phyloP scores from a whole-genome alignment of 169 alveolate species.

The Plasmodium billcollinsi region DNA sequence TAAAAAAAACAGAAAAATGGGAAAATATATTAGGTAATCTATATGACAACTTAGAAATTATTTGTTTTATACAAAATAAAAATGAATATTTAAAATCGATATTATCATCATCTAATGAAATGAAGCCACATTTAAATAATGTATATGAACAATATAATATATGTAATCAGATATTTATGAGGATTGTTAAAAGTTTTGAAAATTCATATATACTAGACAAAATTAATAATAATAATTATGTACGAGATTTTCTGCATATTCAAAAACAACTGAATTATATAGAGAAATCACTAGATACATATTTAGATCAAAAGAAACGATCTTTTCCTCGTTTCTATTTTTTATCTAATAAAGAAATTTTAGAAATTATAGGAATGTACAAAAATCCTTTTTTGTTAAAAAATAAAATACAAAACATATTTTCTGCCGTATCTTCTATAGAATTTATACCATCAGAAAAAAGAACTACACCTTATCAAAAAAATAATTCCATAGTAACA shows the following conservation, averaged over 20 bases:
- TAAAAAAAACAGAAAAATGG: slow-evolving; percentile 90
- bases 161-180: slow-evolving; percentile 86
- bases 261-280: slow-evolving; percentile 89
- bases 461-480: slow-evolving; percentile 20
- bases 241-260: slow-evolving; percentile 83
- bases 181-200: slow-evolving; percentile 43
- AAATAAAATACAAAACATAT: slow-evolving; percentile 94
- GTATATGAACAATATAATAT: slow-evolving; percentile 88
- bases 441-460: slow-evolving; percentile 84
- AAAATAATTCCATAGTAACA: slow-evolving; percentile 21
- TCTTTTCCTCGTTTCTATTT: slow-evolving; percentile 96
- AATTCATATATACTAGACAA: slow-evolving; percentile 79
- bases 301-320: slow-evolving; percentile 93
- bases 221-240: slow-evolving; percentile 88
- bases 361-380: slow-evolving; percentile 94
- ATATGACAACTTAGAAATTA: slow-evolving; percentile 93
- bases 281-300: slow-evolving; percentile 94
- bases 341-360: slow-evolving; percentile 95
- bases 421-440: slow-evolving; percentile 92
- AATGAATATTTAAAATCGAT: slow-evolving; percentile 92
- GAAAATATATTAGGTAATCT: slow-evolving; percentile 90
- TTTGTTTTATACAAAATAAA: slow-evolving; percentile 89
- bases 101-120: slow-evolving; percentile 84
- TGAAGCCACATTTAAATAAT: slow-evolving; percentile 75
- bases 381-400: slow-evolving; percentile 93